Base-by-base conservation (phyloP, 2,329 filamentous ascomycete genomes). In the Penicillium janthinellum region DNA sequence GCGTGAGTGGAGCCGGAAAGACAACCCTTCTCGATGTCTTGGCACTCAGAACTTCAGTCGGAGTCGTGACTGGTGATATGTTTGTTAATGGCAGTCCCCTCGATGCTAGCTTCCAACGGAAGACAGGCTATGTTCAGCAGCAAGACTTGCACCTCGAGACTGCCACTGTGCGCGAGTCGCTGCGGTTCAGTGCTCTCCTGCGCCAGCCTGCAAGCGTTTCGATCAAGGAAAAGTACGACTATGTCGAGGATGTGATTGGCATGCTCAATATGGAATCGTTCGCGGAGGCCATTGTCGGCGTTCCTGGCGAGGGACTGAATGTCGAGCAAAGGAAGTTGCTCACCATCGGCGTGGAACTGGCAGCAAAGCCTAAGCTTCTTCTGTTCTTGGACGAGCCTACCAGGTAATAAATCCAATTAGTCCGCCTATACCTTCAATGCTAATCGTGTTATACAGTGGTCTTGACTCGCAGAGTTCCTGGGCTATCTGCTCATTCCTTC, bases 371-470 rank as follows among this genome's bases (percentile, higher is more conserved):
- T 4, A 87, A 90, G 25, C 82, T 96, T 56, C 82, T 96, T 56
- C 84, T 96, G 37, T 96, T 96, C 78, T 86, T 96, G 49, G 93
- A 97, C 69, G 93, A 96, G 74, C 93, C 93, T 14, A 96, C 92
- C 2, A 96, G 67, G 67, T 66, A 64, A 51, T 31, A 35, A 3
- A 35, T 35, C 20, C 7, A 5, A n/a, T 6, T 47, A 1, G 15
- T 11, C n/a, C 1, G 7, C 1, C 4, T 8, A 5, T 10, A 17
- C 8, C 1, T 5, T 4, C 5, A 35, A 48, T 57, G 45, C 63
- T 56, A 11, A 41, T 37, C 20, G 22, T 20, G n/a, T 38, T 3
- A n/a, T 17, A 4, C 7, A 71, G 92, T 44, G 93, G 93, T 79
- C 86, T 96, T 5, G 93, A 96, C 74, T 91, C 87, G 61, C 92